Conservation (phyloP, 768 basidiomycete genomes). For the Roridomyces roridus region DNA sequence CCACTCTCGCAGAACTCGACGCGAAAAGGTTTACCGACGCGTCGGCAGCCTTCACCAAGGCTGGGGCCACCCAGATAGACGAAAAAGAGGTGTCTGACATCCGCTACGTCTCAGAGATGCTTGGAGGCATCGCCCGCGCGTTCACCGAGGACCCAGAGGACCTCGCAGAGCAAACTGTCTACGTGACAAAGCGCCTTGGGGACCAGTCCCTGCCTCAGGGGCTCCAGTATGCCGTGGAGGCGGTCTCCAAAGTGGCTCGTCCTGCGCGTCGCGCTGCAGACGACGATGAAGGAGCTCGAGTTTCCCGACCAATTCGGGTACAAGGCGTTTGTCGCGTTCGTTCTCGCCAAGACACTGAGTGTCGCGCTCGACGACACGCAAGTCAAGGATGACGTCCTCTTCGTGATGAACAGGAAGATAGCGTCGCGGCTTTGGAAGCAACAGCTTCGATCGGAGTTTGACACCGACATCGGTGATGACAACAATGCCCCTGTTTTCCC, state of each 20-base stretch:
- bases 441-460: conserved; percentile 33
- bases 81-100: conserved; percentile 52
- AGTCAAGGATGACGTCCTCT: conserved; percentile 39
- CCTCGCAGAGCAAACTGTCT: not conserved
- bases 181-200: conserved; percentile 48
- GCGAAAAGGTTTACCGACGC: conserved; percentile 33
- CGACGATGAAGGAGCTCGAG: conserved; percentile 29
- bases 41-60: conserved; percentile 46
- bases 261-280: conserved; percentile 52
- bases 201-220: conserved; percentile 32
- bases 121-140: conserved; percentile 53
- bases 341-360: conserved; percentile 37
- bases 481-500: not conserved
- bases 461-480: too few relatives aligned
- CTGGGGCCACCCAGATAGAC: conserved; percentile 33
- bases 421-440: conserved; percentile 43
- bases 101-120: conserved; percentile 54
- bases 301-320: conserved; percentile 34
- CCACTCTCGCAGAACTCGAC: conserved; percentile 48
- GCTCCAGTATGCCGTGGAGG: conserved; percentile 60
- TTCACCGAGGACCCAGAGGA: conserved; percentile 24
- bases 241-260: conserved; percentile 58
- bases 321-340: conserved; percentile 54
- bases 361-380: too few relatives aligned
- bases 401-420: conserved; percentile 43